phyloP scores from a whole-genome alignment of 73 alveolate genomes.

The Paramecium sonneborni region DNA sequence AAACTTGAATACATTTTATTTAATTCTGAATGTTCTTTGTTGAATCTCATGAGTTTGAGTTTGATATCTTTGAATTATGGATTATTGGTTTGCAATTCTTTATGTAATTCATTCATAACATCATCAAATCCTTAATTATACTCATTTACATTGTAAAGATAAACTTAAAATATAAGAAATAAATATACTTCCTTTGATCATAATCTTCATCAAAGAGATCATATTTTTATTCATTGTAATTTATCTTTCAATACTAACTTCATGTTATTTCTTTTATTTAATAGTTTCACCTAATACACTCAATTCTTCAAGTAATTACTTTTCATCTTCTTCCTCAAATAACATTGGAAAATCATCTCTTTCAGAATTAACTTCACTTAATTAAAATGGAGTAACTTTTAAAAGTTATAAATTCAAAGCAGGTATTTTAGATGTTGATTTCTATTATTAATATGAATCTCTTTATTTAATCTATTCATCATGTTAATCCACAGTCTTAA shows the following conservation, averaged over 20 bases:
- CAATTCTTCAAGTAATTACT: slow-evolving; percentile 11
- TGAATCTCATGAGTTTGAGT: not conserved
- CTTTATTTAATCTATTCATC: not conserved
- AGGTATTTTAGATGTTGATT: not conserved
- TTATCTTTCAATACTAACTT: slow-evolving; percentile 3
- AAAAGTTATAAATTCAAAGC: not conserved
- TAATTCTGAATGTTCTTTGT: not conserved
- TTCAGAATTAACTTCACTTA: not conserved
- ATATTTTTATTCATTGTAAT: not conserved
- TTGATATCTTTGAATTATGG: not conserved
- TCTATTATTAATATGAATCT: not conserved
- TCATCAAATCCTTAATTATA: not conserved
- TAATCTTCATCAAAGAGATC: not conserved
- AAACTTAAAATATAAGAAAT: not conserved
- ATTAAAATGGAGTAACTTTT: not conserved
- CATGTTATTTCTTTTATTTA: not conserved
- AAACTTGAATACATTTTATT: slow-evolving; percentile 5
- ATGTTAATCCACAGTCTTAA: not conserved
- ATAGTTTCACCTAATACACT: not conserved
- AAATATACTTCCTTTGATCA: not conserved
- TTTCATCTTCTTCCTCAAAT: slow-evolving; percentile 16
- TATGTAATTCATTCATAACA: not conserved
- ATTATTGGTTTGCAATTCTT: not conserved
- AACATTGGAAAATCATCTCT: slow-evolving; percentile 13
- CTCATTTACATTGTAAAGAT: not conserved